Conservation (phyloP, 1,284 basidiomycete species). For the Sporisorium exsertum region DNA sequence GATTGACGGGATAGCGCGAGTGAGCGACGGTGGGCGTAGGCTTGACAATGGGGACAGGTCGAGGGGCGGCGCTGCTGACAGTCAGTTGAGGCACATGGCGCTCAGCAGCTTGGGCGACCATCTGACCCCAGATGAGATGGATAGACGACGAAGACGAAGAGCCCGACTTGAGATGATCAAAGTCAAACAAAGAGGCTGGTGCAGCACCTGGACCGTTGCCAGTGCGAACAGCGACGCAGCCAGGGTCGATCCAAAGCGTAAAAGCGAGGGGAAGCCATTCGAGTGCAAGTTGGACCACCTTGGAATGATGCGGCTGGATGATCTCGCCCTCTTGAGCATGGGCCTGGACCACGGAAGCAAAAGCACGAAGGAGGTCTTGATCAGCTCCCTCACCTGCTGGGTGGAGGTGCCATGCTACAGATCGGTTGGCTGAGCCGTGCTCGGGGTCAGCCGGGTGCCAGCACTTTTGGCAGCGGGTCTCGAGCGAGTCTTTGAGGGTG, state of each 20-base stretch:
- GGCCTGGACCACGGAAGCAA: conserved; percentile 28
- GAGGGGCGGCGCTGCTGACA: conserved; percentile 21
- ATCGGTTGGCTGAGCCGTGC: conserved; percentile 44
- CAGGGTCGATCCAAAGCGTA: conserved; percentile 63
- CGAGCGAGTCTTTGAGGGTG: conserved; percentile 49
- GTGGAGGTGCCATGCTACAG: conserved; percentile 56
- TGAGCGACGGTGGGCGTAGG: conserved; percentile 12
- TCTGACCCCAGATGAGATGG: conserved; percentile 50
- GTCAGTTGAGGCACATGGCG: conserved; percentile 25
- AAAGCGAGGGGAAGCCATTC: conserved; percentile 41
- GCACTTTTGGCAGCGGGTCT: conserved; percentile 38
- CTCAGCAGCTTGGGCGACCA: conserved; percentile 20
- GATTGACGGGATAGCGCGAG: conserved; percentile 22
- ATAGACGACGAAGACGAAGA: conserved; percentile 13
- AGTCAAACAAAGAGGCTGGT: conserved; percentile 17
- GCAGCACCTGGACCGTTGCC: conserved; percentile 51
- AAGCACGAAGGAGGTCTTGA: conserved; percentile 37
- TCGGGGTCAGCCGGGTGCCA: conserved; percentile 41
- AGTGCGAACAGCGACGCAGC: conserved; percentile 55
- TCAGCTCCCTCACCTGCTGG: conserved; percentile 53
- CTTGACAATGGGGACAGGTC: conserved; percentile 44
- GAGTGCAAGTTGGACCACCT: conserved; percentile 25
- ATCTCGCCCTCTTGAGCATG: conserved; percentile 35
- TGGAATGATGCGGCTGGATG: conserved; percentile 12
- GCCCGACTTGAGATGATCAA: conserved; percentile 16